Conservation (phyloP, 805 yeast genomes). For the Cyberlindnera americana region DNA sequence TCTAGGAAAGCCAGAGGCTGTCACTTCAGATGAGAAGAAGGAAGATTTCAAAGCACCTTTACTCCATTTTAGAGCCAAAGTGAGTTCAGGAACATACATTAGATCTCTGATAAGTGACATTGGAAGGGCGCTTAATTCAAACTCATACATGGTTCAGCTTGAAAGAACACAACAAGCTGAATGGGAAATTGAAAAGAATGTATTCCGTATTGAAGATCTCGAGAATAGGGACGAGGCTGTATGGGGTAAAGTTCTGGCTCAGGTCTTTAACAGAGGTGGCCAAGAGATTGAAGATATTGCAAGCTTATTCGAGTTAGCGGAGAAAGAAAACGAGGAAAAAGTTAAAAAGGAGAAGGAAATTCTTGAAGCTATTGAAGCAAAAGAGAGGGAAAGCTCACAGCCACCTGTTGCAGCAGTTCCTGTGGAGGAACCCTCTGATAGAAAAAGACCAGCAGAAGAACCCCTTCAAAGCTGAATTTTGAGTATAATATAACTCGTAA, state of each 20-base stretch:
- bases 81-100: conserved; percentile 93
- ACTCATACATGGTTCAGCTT: conserved; percentile 85
- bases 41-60: conserved; percentile 56
- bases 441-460: conserved; percentile 2
- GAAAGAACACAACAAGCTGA: conserved; percentile 74
- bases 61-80: conserved; percentile 70
- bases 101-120: conserved; percentile 86
- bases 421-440: not conserved
- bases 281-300: conserved; percentile 32
- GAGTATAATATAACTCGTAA: not conserved
- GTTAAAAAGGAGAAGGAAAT: conserved; percentile 3
- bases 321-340: conserved; percentile 18
- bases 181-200: conserved; percentile 73
- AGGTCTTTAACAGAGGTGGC: conserved; percentile 48
- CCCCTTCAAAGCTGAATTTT: not conserved
- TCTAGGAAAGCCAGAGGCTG: conserved; percentile 36
- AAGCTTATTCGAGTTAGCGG: conserved; percentile 35
- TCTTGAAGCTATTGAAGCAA: not conserved
- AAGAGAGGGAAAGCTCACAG: not conserved
- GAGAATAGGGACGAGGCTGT: conserved; percentile 52
- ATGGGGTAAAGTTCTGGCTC: conserved; percentile 66
- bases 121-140: conserved; percentile 74
- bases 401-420: not conserved
- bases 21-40: conserved; percentile 33
- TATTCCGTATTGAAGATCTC: conserved; percentile 65